Conservation (phyloP, 2,329 filamentous ascomycete species). For the Pseudogymnoascus sp. region DNA sequence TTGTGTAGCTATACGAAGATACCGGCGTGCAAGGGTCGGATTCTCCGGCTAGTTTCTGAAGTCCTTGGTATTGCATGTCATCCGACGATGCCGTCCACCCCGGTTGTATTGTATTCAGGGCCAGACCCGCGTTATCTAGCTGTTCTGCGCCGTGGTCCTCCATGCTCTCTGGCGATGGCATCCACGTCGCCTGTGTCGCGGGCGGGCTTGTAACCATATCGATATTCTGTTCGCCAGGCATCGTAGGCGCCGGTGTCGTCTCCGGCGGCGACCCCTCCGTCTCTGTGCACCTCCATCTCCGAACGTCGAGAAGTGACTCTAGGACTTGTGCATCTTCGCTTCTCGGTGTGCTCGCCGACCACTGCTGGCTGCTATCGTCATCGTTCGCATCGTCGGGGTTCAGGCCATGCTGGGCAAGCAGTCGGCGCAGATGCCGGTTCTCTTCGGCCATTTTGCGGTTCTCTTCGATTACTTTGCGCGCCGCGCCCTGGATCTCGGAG, state of each 20-base stretch:
- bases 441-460: conserved; percentile 64
- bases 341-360: not conserved
- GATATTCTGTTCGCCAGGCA: not conserved
- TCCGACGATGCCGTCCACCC: not conserved
- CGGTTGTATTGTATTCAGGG: not conserved
- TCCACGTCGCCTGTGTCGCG: not conserved
- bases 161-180: conserved; percentile 2
- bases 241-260: not conserved
- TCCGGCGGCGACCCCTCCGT: not conserved
- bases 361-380: not conserved
- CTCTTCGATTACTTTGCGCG: conserved; percentile 59
- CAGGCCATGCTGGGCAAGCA: conserved; percentile 48
- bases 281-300: conserved; percentile 16
- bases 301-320: conserved; percentile 22
- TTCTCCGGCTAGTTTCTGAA: not conserved
- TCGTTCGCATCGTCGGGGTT: not conserved
- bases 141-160: not conserved
- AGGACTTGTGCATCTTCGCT: conserved; percentile 20
- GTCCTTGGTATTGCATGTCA: not conserved
- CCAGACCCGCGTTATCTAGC: not conserved
- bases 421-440: conserved; percentile 53
- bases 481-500: conserved; percentile 63
- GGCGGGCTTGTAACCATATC: not conserved
- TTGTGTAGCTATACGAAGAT: not conserved
- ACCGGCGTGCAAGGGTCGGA: not conserved